Evolutionary conservation across 371 early-diverging fungal genomes (phyloP), one percentile per base, ranked within the genome.

Genomic region (Mucor plumbeus): DNA sequence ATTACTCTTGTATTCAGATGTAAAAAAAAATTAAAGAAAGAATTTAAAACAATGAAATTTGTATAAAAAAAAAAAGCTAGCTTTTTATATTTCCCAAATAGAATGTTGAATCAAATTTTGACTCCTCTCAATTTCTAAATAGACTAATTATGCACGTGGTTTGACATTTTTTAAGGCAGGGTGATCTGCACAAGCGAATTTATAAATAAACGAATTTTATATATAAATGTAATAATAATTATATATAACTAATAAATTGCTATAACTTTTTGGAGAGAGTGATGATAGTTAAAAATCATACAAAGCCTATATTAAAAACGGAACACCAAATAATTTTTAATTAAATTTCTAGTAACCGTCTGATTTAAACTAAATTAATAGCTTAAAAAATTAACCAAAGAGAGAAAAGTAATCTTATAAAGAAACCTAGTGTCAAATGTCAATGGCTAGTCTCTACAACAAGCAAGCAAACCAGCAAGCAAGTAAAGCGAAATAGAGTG

Each of bases 121-220:
- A 26, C 53, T 26, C 53, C 53, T 53, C 14, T 53, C 53, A 26
- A 31, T 53, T 53, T 53, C 53, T 26, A 53, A 26, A 53, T 53
- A 53, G 31, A 53, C 53, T 31, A 53, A 31, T 5, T 0, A 21
- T 31, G 14, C 53, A 53, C 53, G 53, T 53, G 53, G 26, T 53
- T 53, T 53, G 31, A 14, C 53, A 53, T 21, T 26, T 31, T 53
- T 7, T 13, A 31, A 53, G 53, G 53, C 53, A 53, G 53, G 53
- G 53, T 53, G 53, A 53, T 31, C 53, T 53, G 26, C 53, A 31
- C 38, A 38, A 38, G 38, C 1, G 38, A 38, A 9, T 3, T 31
- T 53, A 53, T 53, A 53, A 53, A 53, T 53, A 53, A 13, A 5
- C 26, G 11, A 9, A 4, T 26, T 26, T 26, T 26, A 26, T 26